These are phyloP conservation scores for Puccinia triticina DNA, from an alignment of 1,284 basidiomycete genomes.

Conservation along the genomic window DNA sequence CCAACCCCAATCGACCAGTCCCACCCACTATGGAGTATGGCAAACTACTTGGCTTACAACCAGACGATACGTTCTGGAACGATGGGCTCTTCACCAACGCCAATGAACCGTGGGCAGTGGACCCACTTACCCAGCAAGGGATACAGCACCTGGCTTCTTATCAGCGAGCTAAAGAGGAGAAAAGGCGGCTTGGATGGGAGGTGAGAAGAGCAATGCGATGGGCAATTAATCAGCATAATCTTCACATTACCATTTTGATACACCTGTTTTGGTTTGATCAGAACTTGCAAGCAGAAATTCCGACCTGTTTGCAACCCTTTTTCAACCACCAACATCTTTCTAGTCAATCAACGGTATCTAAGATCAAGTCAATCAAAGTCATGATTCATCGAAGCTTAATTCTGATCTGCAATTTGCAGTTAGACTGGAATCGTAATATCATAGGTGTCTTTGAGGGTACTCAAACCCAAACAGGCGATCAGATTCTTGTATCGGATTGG, in stretches of 20 bases:
- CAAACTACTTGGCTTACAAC: background rate
- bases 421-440: background rate
- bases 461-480: background rate
- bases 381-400: background rate
- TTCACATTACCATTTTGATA: no score
- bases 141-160: background rate
- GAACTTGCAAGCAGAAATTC: no score
- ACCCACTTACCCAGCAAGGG: background rate
- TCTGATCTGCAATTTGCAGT: background rate
- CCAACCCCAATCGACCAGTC: background rate
- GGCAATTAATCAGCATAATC: background rate
- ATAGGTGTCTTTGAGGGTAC: background rate
- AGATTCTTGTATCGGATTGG: background rate
- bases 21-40: background rate
- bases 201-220: background rate
- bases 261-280: no score
- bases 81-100: constrained; percentile 23
- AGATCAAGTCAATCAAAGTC: background rate
- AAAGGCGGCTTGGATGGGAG: constrained; percentile 19
- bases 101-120: background rate
- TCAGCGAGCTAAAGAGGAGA: background rate
- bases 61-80: background rate
- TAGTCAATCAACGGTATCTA: no score
- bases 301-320: no score
- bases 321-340: background rate